phyloP scores from a whole-genome alignment of 768 basidiomycete species.

The Mrakia frigida region DNA sequence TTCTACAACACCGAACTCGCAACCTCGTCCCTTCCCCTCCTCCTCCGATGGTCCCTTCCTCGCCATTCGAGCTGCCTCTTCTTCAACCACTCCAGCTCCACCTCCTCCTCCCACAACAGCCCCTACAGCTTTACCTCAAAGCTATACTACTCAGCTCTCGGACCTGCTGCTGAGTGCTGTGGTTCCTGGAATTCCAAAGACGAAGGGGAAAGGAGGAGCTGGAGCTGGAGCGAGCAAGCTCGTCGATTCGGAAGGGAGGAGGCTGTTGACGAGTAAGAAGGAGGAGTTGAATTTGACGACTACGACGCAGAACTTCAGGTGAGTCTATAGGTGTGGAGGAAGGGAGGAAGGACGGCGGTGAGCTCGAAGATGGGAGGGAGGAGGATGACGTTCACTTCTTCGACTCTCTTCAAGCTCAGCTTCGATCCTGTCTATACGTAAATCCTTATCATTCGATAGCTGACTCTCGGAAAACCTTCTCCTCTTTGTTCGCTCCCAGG shows the following conservation, averaged over 20 bases:
- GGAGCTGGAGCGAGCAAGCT: slow-evolving; percentile 2
- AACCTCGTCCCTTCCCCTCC: not conserved
- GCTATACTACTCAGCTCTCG: slow-evolving; percentile 29
- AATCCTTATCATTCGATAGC: no score
- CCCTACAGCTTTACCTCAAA: slow-evolving; percentile 18
- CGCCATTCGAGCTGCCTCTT: not conserved
- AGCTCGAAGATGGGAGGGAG: not conserved
- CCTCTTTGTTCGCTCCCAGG: not conserved
- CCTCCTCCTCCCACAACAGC: not conserved
- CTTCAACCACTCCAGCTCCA: not conserved
- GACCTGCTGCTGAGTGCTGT: slow-evolving; percentile 29
- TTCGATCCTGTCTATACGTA: not conserved
- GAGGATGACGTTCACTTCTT: slow-evolving; percentile 1
- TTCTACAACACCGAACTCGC: not conserved
- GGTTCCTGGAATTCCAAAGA: slow-evolving; percentile 30
- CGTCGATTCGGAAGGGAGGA: not conserved
- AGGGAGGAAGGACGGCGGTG: not conserved
- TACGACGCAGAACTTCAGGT: slow-evolving; percentile 31
- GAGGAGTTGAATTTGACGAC: slow-evolving; percentile 33
- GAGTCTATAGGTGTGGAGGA: not conserved
- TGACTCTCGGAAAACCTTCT: not conserved
- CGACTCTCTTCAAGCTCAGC: not conserved
- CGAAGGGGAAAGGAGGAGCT: slow-evolving; percentile 1
- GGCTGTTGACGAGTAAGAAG: slow-evolving; percentile 11
- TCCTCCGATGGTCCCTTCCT: slow-evolving; percentile 2